Conservation (phyloP, 129 eudicot species). For the Flaveria brownii region DNA sequence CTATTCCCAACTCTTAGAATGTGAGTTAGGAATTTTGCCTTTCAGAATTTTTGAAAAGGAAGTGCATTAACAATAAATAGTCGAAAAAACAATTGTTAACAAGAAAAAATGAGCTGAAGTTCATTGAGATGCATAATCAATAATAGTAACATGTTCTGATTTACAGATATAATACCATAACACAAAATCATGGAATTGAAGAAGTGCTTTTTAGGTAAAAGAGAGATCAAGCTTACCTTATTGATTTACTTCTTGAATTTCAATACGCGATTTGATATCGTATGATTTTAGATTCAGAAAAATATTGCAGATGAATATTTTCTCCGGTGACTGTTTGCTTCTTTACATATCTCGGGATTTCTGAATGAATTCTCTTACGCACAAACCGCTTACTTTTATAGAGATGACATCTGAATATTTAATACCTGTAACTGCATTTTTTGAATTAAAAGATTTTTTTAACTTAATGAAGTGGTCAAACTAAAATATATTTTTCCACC, state of each 20-base stretch:
- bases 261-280: not conserved
- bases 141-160: not conserved
- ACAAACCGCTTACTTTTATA: not conserved
- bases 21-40: too few relatives aligned
- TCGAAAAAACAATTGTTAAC: not conserved
- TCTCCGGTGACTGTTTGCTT: not conserved
- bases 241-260: not conserved
- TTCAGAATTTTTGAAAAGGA: too few relatives aligned
- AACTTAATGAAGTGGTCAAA: too few relatives aligned
- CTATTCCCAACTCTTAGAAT: too few relatives aligned
- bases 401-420: not conserved
- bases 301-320: not conserved
- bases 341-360: not conserved
- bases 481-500: too few relatives aligned
- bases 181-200: not conserved
- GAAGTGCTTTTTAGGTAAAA: not conserved
- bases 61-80: too few relatives aligned
- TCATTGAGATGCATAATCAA: not conserved
- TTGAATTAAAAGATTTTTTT: not conserved
- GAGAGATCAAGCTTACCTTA: conserved; percentile 17
- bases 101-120: too few relatives aligned
- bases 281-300: not conserved
- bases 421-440: not conserved
- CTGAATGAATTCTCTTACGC: not conserved
- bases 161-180: not conserved